Conservation (phyloP, 108 stramenopile genomes). For the Discostella stelligeroides region DNA sequence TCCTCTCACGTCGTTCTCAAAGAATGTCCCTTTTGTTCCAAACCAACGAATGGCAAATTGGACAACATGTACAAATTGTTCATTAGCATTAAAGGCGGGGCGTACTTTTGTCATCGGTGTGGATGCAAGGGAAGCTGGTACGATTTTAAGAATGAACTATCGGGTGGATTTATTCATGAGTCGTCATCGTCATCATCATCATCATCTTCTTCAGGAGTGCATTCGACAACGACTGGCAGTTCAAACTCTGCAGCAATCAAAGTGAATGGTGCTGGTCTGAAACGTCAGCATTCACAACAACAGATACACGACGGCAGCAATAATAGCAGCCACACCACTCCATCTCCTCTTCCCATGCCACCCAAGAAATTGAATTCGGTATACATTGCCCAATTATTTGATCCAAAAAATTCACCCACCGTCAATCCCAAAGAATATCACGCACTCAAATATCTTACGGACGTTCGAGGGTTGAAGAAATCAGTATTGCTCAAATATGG, state of each 20-base stretch:
- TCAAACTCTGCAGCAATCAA: no score
- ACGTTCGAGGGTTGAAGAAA: slow-evolving; percentile 64
- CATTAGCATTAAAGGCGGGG: slow-evolving; percentile 67
- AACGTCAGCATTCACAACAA: background rate
- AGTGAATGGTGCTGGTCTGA: background rate
- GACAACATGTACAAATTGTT: slow-evolving; percentile 80
- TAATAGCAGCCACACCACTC: slow-evolving; percentile 11
- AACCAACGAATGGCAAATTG: slow-evolving; percentile 67
- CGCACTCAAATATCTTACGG: slow-evolving; percentile 61
- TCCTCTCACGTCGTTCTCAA: slow-evolving; percentile 66
- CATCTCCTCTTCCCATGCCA: slow-evolving; percentile 70
- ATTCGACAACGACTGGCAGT: background rate
- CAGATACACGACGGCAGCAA: background rate
- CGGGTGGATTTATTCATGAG: slow-evolving; percentile 47
- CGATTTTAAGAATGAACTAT: slow-evolving; percentile 82
- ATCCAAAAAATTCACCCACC: slow-evolving; percentile 18
- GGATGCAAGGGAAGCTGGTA: slow-evolving; percentile 89
- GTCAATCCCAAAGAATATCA: slow-evolving; percentile 24
- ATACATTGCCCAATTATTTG: slow-evolving; percentile 59
- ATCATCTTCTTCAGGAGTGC: no score
- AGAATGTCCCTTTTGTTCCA: slow-evolving; percentile 84
- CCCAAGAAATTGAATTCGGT: slow-evolving; percentile 47
- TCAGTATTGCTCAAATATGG: slow-evolving; percentile 86
- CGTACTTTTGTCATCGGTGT: slow-evolving; percentile 95
- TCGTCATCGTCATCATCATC: background rate